These are phyloP conservation scores for Xanthoparmelia taractica DNA, from an alignment of 495 filamentous ascomycete species.

Conservation along the genomic window DNA sequence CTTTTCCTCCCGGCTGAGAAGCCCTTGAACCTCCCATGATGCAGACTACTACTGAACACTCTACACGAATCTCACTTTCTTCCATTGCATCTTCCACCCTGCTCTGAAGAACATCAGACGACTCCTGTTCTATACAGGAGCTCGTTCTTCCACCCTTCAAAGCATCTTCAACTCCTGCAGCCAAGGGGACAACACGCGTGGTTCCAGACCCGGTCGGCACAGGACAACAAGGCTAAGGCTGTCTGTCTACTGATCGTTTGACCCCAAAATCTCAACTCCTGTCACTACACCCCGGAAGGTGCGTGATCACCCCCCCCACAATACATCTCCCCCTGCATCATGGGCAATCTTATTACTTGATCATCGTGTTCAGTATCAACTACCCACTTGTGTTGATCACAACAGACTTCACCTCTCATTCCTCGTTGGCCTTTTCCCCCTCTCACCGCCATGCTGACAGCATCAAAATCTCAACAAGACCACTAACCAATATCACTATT, in stretches of 20 bases:
- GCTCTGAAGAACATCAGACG: constrained; percentile 11
- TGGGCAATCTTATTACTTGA: background rate
- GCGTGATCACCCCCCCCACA: constrained; percentile 8
- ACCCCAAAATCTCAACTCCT: background rate
- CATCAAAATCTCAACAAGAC: constrained; percentile 2
- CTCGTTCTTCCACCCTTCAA: background rate
- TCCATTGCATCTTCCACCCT: constrained; percentile 1
- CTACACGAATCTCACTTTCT: background rate
- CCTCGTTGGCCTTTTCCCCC: background rate
- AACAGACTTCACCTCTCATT: background rate
- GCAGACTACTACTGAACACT: constrained; percentile 14
- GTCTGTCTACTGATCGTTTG: constrained; percentile 12
- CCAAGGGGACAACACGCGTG: background rate
- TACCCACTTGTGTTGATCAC: background rate
- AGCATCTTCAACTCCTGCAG: background rate
- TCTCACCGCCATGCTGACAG: constrained; percentile 16
- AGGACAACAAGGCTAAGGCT: constrained; percentile 14
- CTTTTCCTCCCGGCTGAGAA: background rate
- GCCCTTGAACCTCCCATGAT: constrained; percentile 14
- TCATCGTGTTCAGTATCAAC: background rate
- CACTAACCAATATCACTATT: constrained; percentile 4
- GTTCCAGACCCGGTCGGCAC: constrained; percentile 13
- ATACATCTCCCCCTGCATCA: constrained; percentile 4
- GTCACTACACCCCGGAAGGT: constrained; percentile 13
- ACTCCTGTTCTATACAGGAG: constrained; percentile 6